These are phyloP conservation scores for Carex kokanica DNA, from an alignment of 176 grass and related monocot genomes.

Conservation along the genomic window DNA sequence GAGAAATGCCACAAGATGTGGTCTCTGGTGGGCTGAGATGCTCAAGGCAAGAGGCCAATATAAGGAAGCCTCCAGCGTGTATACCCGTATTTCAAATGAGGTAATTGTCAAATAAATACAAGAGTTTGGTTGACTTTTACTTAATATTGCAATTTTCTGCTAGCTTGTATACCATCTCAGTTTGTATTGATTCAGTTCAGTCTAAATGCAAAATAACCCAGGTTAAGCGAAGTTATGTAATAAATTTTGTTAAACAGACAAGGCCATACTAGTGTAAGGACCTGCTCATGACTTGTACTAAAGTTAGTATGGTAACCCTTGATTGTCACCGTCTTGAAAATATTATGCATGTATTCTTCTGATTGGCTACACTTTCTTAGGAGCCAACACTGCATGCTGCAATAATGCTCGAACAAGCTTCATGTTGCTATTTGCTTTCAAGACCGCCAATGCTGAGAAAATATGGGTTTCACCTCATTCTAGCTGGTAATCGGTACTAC, in stretches of 20 bases:
- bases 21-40: conserved; percentile 99
- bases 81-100: conserved; percentile 95
- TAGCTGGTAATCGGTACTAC: conserved; percentile 87
- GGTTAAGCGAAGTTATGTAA: not conserved
- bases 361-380: conserved; percentile 44
- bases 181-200: not conserved
- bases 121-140: not conserved
- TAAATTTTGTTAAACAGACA: not conserved
- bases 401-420: conserved; percentile 93
- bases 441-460: conserved; percentile 89
- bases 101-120: conserved; percentile 37
- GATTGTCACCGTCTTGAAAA: not conserved
- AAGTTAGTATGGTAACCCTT: not conserved
- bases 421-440: conserved; percentile 75
- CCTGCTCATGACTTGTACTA: not conserved
- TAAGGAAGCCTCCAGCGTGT: conserved; percentile 77
- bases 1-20: conserved; percentile 94
- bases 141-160: conserved; percentile 8
- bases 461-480: conserved; percentile 96
- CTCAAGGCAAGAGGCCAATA: conserved; percentile 79
- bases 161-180: not conserved
- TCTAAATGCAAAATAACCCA: not conserved
- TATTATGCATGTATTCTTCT: conserved; percentile 18
- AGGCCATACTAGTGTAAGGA: not conserved
- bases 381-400: conserved; percentile 91